A percentile compares a stretch with the other conserved stretches of the same genome.
Evolutionary conservation across 1,284 basidiomycete genomes (phyloP).

Genomic region (Entoloma clypeatum): DNA sequence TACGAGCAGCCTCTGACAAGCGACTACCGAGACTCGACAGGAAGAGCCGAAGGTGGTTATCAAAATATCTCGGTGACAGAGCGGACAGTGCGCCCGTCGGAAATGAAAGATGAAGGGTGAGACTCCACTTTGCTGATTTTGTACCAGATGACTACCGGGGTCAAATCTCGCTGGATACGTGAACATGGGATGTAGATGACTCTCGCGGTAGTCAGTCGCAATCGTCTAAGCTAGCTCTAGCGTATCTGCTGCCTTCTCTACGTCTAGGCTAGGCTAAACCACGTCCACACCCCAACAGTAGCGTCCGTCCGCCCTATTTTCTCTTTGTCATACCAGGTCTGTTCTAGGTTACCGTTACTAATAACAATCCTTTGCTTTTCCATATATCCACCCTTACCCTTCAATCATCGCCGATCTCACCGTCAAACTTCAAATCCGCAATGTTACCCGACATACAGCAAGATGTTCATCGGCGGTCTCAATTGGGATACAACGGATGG

Average conservation of each 20-base stretch:
- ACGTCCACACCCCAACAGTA: conserved; percentile 76
- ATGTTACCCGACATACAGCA: too few relatives aligned
- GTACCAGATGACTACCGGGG: conserved; percentile 33
- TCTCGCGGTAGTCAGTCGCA: conserved; percentile 57
- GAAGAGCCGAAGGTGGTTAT: conserved; percentile 37
- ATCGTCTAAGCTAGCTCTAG: conserved; percentile 70
- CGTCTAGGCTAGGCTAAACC: conserved; percentile 72
- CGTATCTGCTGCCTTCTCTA: conserved; percentile 51
- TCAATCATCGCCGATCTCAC: conserved; percentile 16
- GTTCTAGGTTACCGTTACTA: conserved; percentile 77
- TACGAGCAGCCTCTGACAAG: conserved; percentile 60
- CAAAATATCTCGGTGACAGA: conserved; percentile 49
- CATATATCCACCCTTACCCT: conserved; percentile 30
- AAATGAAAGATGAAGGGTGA: conserved; percentile 99
- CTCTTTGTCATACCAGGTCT: conserved; percentile 56
- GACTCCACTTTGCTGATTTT: conserved; percentile 34
- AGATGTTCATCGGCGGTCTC: conserved; percentile 96
- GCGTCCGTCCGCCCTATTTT: conserved; percentile 53
- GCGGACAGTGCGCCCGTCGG: conserved; percentile 78
- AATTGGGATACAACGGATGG: conserved; percentile 98
- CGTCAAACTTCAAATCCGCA: conserved; percentile 20
- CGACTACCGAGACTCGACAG: conserved; percentile 44
- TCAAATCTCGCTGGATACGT: conserved; percentile 23
- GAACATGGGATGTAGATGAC: conserved; percentile 33
- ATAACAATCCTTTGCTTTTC: conserved; percentile 57